phyloP scores from a whole-genome alignment of 2,329 filamentous ascomycete species.

The Colletotrichum sp. region DNA sequence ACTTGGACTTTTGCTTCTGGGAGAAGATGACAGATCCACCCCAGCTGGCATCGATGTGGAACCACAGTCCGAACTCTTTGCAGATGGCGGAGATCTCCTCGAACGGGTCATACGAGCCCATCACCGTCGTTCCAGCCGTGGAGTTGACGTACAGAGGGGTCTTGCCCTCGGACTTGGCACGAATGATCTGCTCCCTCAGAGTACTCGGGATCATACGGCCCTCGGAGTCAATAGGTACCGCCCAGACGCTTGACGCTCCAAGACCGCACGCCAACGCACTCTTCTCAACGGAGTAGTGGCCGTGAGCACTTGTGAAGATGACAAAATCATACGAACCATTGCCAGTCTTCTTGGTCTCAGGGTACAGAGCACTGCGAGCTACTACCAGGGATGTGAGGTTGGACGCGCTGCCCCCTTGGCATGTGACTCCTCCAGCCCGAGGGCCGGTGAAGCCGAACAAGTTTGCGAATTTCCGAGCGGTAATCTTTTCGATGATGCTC shows the following conservation, averaged over 20 bases:
- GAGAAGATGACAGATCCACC: slow-evolving; percentile 85
- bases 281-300: slow-evolving; percentile 95
- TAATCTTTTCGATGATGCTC: slow-evolving; percentile 86
- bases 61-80: slow-evolving; percentile 76
- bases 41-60: slow-evolving; percentile 94
- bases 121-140: slow-evolving; percentile 91
- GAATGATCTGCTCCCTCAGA: slow-evolving; percentile 65
- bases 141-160: slow-evolving; percentile 95
- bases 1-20: slow-evolving; percentile 61
- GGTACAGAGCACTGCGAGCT: slow-evolving; percentile 85
- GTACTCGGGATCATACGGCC: slow-evolving; percentile 74
- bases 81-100: slow-evolving; percentile 72
- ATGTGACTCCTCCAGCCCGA: slow-evolving; percentile 74
- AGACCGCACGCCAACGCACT: slow-evolving; percentile 90
- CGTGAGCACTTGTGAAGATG: slow-evolving; percentile 86
- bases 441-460: slow-evolving; percentile 78
- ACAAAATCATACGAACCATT: slow-evolving; percentile 71
- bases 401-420: slow-evolving; percentile 82
- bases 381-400: slow-evolving; percentile 87
- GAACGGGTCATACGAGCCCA: slow-evolving; percentile 88
- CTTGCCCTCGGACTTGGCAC: slow-evolving; percentile 68
- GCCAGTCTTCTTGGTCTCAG: slow-evolving; percentile 75
- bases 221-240: slow-evolving; percentile 72
- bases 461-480: slow-evolving; percentile 71
- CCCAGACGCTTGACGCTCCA: slow-evolving; percentile 73